These are phyloP conservation scores for Globisporangium spinosum DNA, from an alignment of 352 stramenopile species.

Conservation along the genomic window DNA sequence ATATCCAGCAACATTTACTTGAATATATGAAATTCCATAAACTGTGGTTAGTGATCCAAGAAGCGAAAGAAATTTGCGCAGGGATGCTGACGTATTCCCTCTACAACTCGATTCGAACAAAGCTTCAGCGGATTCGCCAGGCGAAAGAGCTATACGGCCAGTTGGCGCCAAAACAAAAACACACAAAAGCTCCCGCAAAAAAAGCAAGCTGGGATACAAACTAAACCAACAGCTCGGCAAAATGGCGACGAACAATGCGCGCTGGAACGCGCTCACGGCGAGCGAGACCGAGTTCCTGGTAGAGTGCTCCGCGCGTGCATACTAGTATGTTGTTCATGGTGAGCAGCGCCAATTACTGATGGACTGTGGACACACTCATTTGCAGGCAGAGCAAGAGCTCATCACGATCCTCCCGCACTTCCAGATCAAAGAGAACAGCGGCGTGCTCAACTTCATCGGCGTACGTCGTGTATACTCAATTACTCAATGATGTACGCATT, in stretches of 20 bases:
- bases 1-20: too few relatives aligned
- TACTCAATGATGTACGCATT: too few relatives aligned
- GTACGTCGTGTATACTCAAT: constrained; percentile 20
- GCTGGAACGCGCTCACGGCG: constrained; percentile 31
- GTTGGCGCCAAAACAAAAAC: constrained; percentile 12
- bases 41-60: not conserved
- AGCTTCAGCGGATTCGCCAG: not conserved
- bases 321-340: too few relatives aligned
- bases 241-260: constrained; percentile 15
- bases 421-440: constrained; percentile 70
- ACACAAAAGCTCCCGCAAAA: not conserved
- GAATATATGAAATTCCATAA: not conserved
- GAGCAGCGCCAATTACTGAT: not conserved
- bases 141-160: constrained; percentile 14
- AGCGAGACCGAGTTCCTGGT: constrained; percentile 85
- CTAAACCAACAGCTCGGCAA: not conserved
- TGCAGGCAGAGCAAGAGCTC: constrained; percentile 82
- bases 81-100: too few relatives aligned
- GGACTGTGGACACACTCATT: not conserved
- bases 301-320: constrained; percentile 1
- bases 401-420: constrained; percentile 87
- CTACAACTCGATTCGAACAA: not conserved
- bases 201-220: not conserved
- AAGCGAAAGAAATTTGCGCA: not conserved
- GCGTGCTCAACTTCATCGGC: constrained; percentile 78